Evolutionary conservation across 495 filamentous ascomycete species (phyloP).

Genomic region (Talaromyces wortmannii): DNA sequence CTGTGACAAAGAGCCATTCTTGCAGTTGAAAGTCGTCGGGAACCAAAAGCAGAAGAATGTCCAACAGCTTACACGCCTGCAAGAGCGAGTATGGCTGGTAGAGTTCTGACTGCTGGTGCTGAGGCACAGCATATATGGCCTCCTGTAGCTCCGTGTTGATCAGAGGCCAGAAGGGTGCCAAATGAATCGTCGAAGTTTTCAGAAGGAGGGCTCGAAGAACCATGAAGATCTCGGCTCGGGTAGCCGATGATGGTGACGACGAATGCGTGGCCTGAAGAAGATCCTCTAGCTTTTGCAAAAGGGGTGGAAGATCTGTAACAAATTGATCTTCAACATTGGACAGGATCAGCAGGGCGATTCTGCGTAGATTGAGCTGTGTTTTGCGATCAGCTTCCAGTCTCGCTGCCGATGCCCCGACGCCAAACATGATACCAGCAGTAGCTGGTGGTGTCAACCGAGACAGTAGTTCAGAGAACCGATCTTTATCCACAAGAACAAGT

Average conservation of each 20-base stretch:
- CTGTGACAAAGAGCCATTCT: slow-evolving; percentile 95
- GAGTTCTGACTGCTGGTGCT: slow-evolving; percentile 63
- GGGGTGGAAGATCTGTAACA: slow-evolving; percentile 59
- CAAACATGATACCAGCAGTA: slow-evolving; percentile 96
- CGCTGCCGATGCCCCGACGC: slow-evolving; percentile 92
- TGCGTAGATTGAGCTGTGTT: slow-evolving; percentile 83
- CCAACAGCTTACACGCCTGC: slow-evolving; percentile 89
- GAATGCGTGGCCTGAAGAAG: slow-evolving; percentile 78
- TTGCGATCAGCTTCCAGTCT: slow-evolving; percentile 88
- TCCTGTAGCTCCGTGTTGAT: slow-evolving; percentile 81
- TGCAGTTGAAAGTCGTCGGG: slow-evolving; percentile 95
- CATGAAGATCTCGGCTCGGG: slow-evolving; percentile 84
- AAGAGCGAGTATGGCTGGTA: slow-evolving; percentile 70
- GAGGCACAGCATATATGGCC: slow-evolving; percentile 70
- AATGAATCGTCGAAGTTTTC: slow-evolving; percentile 65
- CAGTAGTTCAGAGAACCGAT: slow-evolving; percentile 76
- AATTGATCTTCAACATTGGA: slow-evolving; percentile 71
- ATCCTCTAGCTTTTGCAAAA: slow-evolving; percentile 83
- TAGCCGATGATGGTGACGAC: slow-evolving; percentile 86
- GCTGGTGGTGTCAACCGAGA: slow-evolving; percentile 74
- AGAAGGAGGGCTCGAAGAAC: slow-evolving; percentile 75
- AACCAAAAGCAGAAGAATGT: slow-evolving; percentile 71
- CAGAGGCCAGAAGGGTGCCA: slow-evolving; percentile 82
- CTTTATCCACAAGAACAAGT: slow-evolving; percentile 79
- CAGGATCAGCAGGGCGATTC: slow-evolving; percentile 70